phyloP scores from a whole-genome alignment of 805 yeast genomes.

The Naumovozyma castellii region DNA sequence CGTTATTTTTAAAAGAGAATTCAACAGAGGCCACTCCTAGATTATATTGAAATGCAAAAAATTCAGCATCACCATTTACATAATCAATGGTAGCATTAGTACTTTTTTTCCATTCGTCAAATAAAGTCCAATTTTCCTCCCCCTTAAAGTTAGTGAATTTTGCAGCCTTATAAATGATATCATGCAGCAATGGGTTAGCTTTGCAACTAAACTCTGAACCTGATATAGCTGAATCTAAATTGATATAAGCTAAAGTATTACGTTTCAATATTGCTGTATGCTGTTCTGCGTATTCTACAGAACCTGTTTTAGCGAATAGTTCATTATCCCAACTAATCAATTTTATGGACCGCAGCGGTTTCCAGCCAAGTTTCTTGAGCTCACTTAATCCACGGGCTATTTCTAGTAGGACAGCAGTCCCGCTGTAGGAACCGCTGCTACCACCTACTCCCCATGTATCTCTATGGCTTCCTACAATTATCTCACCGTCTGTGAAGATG shows the following conservation, averaged over 20 bases:
- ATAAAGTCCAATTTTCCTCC: conserved; percentile 33
- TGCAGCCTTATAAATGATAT: conserved; percentile 38
- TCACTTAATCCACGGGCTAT: conserved; percentile 42
- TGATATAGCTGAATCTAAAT: conserved; percentile 39
- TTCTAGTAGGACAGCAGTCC: conserved; percentile 42
- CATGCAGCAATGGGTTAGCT: conserved; percentile 49
- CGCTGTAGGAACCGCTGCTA: conserved; percentile 43
- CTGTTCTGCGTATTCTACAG: conserved; percentile 70
- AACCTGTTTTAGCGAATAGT: conserved; percentile 62
- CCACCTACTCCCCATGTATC: conserved; percentile 45
- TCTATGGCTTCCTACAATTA: conserved; percentile 47
- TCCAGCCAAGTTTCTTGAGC: conserved; percentile 48
- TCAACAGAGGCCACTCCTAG: conserved; percentile 58
- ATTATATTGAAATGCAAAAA: conserved; percentile 52
- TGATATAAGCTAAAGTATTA: conserved; percentile 47
- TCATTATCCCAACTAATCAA: conserved; percentile 80
- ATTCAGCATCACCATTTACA: conserved; percentile 46
- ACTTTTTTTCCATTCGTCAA: conserved; percentile 38
- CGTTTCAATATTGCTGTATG: conserved; percentile 36
- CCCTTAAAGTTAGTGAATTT: conserved; percentile 36
- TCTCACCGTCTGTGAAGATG: conserved; percentile 40
- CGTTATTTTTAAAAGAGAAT: conserved; percentile 34
- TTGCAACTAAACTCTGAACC: conserved; percentile 42
- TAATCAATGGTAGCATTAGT: conserved; percentile 32
- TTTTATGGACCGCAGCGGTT: conserved; percentile 59